Base-by-base conservation (phyloP, 495 filamentous ascomycete genomes). In the Tuber aestivum region DNA sequence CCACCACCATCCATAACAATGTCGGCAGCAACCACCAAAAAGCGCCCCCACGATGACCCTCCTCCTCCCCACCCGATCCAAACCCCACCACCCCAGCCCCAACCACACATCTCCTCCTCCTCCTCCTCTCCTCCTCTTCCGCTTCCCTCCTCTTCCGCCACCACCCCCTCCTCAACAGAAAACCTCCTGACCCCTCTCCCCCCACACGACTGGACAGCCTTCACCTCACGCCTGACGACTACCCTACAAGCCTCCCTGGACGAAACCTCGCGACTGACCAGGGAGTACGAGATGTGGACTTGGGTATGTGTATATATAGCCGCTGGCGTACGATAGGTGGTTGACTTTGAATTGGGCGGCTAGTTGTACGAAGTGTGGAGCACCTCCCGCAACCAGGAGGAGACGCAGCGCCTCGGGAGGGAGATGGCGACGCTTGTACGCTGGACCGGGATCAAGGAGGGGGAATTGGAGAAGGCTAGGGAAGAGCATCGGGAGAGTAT, bases 321-420 rank as follows among this genome's bases (percentile, higher is more conserved):
- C 32, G 1, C 10, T 41, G 61, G 23, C n/a, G 37, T 20, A 38
- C 20, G 18, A 6, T 38, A 38, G 6, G 41, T 23, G 21, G 32
- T 41, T 78, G 41, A 70, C 70, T 16, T 27, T 10, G 38, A 16
- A 38, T 41, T 32, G 40, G 56, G n/a, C 14, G 42, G 1, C 23
- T 41, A 79, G 78, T 72, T 79, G 71, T 79, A 79, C n/a, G 78
- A 79, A 68, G 75, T 79, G 23, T 79, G 78, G 78, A 72, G 70
- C 20, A 72, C 78, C 44, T 79, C 78, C 40, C 76, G 72, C 38
- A 77, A 79, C 21, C 21, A 73, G 9, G 73, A 75, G 65, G 78
- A 79, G 23, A 72, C 77, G 1, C 70, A 48, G 3, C 72, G 78
- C 20, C 38, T 79, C 3, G 78, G 78, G 27, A 72, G 72, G 27